Conservation (phyloP, 495 filamentous ascomycete genomes). For the Talaromyces proteolyticus region DNA sequence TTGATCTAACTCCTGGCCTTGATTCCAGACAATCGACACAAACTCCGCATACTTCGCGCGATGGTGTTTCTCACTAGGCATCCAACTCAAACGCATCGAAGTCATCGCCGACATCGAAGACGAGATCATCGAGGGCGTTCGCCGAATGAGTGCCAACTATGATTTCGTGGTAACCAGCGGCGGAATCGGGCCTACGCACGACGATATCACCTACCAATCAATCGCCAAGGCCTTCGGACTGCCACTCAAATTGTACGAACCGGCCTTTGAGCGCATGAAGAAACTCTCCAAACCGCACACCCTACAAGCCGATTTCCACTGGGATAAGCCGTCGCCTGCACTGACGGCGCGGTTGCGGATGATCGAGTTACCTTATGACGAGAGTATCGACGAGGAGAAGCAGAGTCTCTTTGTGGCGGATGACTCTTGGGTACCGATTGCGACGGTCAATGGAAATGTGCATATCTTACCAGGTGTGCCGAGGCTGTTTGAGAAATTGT, state of each 20-base stretch:
- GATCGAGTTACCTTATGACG: conserved; percentile 78
- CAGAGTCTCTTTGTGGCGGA: conserved; percentile 75
- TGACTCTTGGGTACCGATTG: conserved; percentile 83
- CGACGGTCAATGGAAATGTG: conserved; percentile 84
- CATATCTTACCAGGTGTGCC: conserved; percentile 93
- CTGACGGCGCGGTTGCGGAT: conserved; percentile 81
- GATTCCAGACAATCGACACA: conserved; percentile 68
- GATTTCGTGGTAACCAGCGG: conserved; percentile 94
- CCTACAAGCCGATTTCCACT: conserved; percentile 71
- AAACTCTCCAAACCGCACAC: conserved; percentile 64
- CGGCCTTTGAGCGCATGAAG: conserved; percentile 78
- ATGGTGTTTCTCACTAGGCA: conserved; percentile 87
- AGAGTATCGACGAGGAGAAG: conserved; percentile 46
- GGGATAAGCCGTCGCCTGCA: conserved; percentile 72
- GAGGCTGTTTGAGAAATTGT: conserved; percentile 68
- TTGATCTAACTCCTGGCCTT: not conserved
- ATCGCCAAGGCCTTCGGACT: conserved; percentile 86
- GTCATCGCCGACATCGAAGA: conserved; percentile 86
- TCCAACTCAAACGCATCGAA: conserved; percentile 83
- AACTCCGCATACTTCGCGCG: conserved; percentile 90
- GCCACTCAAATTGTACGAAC: conserved; percentile 66
- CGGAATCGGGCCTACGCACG: conserved; percentile 94
- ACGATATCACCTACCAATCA: conserved; percentile 94
- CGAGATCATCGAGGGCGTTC: conserved; percentile 84
- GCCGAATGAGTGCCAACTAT: conserved; percentile 79